Conservation (phyloP, 345 rosid species). For the Punica granatum region DNA sequence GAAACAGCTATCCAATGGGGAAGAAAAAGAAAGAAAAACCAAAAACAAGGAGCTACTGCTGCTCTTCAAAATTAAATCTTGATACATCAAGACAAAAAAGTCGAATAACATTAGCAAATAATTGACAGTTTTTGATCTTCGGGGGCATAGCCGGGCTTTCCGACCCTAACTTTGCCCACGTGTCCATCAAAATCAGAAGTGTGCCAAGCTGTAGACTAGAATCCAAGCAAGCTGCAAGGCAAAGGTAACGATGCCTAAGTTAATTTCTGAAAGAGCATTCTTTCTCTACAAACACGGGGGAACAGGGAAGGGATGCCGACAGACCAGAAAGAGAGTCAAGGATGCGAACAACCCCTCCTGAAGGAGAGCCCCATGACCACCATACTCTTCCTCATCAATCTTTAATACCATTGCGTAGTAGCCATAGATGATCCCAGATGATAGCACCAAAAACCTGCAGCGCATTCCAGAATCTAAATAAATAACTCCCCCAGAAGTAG, state of each 20-base stretch:
- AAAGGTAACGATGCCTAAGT: constrained; percentile 3
- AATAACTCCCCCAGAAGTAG: neutral
- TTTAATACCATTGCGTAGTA: constrained; percentile 78
- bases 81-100: neutral
- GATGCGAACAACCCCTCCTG: constrained; percentile 97
- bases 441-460: constrained; percentile 61
- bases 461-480: neutral
- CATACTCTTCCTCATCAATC: constrained; percentile 89
- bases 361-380: constrained; percentile 89
- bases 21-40: neutral
- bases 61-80: neutral
- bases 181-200: constrained; percentile 36
- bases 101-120: neutral
- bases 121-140: neutral
- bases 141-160: neutral
- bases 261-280: neutral
- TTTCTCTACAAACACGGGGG: neutral
- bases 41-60: neutral
- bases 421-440: constrained; percentile 70
- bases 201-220: constrained; percentile 91
- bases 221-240: constrained; percentile 81
- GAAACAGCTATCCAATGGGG: neutral
- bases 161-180: neutral
- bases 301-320: constrained; percentile 4
- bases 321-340: constrained; percentile 81